Percentiles rank a stretch among this genome's conserved stretches.
Conservation (phyloP, 768 basidiomycete genomes). For the Hysterangium stoloniferum region DNA sequence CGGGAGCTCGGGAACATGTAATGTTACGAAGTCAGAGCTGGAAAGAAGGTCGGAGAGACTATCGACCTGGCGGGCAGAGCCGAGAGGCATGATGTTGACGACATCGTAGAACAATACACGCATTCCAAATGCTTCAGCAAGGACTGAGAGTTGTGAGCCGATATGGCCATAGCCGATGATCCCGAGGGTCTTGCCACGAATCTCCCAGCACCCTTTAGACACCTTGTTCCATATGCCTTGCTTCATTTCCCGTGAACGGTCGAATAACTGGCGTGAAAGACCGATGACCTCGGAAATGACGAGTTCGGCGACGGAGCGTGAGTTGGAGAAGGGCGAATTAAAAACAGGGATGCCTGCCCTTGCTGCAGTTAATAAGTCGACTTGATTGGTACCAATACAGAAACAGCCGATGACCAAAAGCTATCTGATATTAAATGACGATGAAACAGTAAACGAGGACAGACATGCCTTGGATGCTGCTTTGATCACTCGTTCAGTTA, state of each 20-base stretch:
- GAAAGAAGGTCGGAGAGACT: constrained; percentile 64
- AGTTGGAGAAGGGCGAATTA: constrained; percentile 99
- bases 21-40: constrained; percentile 86
- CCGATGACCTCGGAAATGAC: constrained; percentile 92
- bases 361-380: constrained; percentile 78
- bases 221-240: constrained; percentile 97
- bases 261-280: constrained; percentile 88
- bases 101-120: constrained; percentile 94
- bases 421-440: too few relatives aligned
- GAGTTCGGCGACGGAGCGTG: constrained; percentile 96
- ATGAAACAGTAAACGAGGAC: neutral
- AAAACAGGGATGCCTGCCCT: constrained; percentile 93
- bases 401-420: constrained; percentile 96
- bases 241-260: constrained; percentile 82
- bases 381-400: constrained; percentile 99
- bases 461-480: constrained; percentile 71
- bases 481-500: constrained; percentile 83
- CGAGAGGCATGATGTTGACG: constrained; percentile 95
- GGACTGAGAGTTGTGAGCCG: constrained; percentile 92
- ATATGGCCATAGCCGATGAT: constrained; percentile 99
- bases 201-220: constrained; percentile 96
- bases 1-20: constrained; percentile 93
- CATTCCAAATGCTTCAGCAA: constrained; percentile 94
- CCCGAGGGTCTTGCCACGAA: constrained; percentile 95
- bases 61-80: constrained; percentile 86